Base-by-base conservation (phyloP, 345 rosid genomes). In the Boechera retrofracta region DNA sequence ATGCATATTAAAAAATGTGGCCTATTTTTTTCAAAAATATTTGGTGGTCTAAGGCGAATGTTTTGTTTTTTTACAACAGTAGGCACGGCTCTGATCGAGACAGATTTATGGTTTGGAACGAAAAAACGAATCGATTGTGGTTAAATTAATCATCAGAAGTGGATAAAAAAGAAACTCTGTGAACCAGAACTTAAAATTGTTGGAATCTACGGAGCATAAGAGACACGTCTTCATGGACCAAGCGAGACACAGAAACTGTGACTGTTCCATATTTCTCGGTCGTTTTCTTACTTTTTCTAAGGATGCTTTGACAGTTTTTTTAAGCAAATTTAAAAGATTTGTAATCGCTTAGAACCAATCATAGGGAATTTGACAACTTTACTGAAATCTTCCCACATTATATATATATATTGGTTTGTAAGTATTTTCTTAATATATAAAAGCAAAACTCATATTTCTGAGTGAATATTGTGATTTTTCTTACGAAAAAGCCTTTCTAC, bases 281-380 rank as follows among this genome's bases (percentile, higher is more conserved):
- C 76, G 52, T 77, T 77, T 77, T 77, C 76, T 36, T 31, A 67
- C 29, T 67, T 70, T 9, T 44, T 54, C 49, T 33, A 24, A 11
- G 35, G 16, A 64, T 45, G 44, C n/a, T 44, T 36, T 62, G 64
- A 62, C 71, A 63, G n/a, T 35, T 76, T 63, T 39, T 18, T 56
- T 15, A 4, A 11, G 54, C 36, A 53, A 45, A 36, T 45, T 10
- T 9, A n/a, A 54, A 52, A 52, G 64, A 69, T 69, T 26, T 70
- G 33, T 44, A 69, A 42, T 69, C 35, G 13, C 7, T 7, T 54
- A 69, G 57, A 42, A 53, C 18, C 39, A 53, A 76, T 69, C 51
- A 53, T 16, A 51, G 26, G 63, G 13, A 44, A 35, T 42, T 52
- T 76, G 69, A 62, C 70, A 76, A 33, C 58, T 69, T 35, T 69